A percentile compares a stretch with the other conserved stretches of the same genome.
These are phyloP conservation scores for Fraxinus velutina DNA, from an alignment of 305 asterid species.

Conservation along the genomic window DNA sequence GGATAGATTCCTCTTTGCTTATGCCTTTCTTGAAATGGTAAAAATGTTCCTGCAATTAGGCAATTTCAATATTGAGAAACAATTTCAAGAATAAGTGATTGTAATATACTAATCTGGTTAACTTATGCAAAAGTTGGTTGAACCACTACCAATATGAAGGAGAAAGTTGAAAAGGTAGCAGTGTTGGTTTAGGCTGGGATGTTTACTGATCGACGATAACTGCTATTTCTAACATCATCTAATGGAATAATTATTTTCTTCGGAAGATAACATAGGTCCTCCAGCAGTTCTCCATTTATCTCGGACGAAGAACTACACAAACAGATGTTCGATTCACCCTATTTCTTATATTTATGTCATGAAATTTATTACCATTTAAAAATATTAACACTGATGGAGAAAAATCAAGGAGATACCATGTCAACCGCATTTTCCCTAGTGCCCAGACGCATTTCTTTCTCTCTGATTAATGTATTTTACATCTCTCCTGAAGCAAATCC, in stretches of 20 bases:
- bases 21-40: background rate
- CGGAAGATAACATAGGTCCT: background rate
- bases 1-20: background rate
- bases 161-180: background rate
- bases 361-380: background rate
- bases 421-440: background rate
- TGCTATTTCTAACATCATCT: background rate
- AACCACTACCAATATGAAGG: background rate
- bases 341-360: background rate
- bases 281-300: background rate
- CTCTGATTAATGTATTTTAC: background rate
- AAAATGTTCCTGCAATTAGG: background rate
- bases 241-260: background rate
- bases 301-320: background rate
- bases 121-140: slow-evolving; percentile 1
- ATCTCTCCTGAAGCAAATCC: background rate
- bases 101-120: background rate
- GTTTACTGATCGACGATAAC: background rate
- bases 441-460: background rate
- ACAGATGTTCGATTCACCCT: background rate
- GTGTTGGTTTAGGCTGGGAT: background rate
- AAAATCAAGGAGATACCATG: background rate
- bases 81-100: background rate
- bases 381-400: background rate
- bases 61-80: background rate